Base-by-base conservation (phyloP, 805 yeast species). In the Saccharomycopsis amapae region DNA sequence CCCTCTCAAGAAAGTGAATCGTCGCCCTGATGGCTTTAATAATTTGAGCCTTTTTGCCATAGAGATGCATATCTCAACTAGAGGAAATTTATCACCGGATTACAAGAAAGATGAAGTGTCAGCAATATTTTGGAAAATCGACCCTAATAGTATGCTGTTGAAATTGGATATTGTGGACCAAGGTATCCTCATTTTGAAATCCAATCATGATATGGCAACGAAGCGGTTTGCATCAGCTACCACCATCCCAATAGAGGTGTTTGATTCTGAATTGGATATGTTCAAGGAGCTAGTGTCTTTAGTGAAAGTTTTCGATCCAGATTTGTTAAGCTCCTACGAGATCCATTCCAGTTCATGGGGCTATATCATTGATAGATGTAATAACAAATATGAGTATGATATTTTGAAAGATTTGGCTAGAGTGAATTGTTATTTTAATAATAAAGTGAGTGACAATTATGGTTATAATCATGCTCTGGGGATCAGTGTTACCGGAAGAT, bases 341-440 rank as follows among this genome's bases (percentile, higher is more conserved):
- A 72, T 86, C 4, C 84, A 86, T 52, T 65, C 79, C 1, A 56
- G 74, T 0, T 85, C 97, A 0, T 90, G 97, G 97, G 97, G 98
- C 0, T 93, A 85, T 56, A 44, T 89, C 0, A 69, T 85, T 22
- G 93, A 85, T 43, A 61, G 98, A 38, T 71, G 75, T 46, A 59
- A 66, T 15, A 50, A 48, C 0, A 62, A 58, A 1, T 69, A 69
- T 55, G 74, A 73, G 2, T 62, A 72, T 10, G 82, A 85, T 53
- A 52, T 87, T 3, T 59, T 73, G n/a, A 65, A 69, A 0, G 73
- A 76, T 36, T 58, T 88, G 1, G 77, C 95, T 1, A 64, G 96
- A 45, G 81, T 81, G 0, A 62, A 57, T 1, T 55, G 49, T 20
- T 72, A 73, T 35, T 66, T 71, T 28, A 68, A 67, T 34, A 78